phyloP scores from a whole-genome alignment of 129 eudicot genomes.

The Sambucus nigra region DNA sequence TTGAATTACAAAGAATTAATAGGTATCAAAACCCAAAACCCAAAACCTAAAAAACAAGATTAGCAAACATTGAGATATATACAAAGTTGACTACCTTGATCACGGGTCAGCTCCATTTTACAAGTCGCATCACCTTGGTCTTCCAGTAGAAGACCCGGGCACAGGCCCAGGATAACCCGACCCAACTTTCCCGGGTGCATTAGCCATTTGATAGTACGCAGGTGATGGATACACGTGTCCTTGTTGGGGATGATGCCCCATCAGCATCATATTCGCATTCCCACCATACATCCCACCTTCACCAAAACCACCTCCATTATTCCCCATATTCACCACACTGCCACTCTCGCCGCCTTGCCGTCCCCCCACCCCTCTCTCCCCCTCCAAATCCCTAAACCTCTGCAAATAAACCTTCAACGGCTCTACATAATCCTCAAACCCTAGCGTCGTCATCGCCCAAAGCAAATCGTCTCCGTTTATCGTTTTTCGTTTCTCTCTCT shows the following conservation, averaged over 20 bases:
- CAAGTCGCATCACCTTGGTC: constrained; percentile 17
- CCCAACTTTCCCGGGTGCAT: constrained; percentile 33
- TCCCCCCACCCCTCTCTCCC: constrained; percentile 49
- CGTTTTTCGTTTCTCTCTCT: constrained; percentile 58
- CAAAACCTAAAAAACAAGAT: too few relatives aligned
- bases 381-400: constrained; percentile 62
- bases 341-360: constrained; percentile 27
- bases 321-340: constrained; percentile 26
- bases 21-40: too few relatives aligned
- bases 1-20: too few relatives aligned
- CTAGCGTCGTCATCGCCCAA: constrained; percentile 69
- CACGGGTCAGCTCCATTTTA: background rate
- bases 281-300: constrained; percentile 24
- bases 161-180: constrained; percentile 40
- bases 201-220: constrained; percentile 35
- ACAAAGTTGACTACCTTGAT: too few relatives aligned
- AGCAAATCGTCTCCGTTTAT: constrained; percentile 63
- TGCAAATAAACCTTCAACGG: constrained; percentile 57
- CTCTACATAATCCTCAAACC: constrained; percentile 66
- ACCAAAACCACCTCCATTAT: constrained; percentile 24
- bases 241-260: constrained; percentile 32
- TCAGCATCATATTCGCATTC: constrained; percentile 13
- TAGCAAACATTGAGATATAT: too few relatives aligned
- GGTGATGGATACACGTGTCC: constrained; percentile 36
- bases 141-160: constrained; percentile 34